A percentile compares a stretch with the other conserved stretches of the same genome.
Conservation (phyloP, 306 rosid genomes). For the Astragalus membranaceus region DNA sequence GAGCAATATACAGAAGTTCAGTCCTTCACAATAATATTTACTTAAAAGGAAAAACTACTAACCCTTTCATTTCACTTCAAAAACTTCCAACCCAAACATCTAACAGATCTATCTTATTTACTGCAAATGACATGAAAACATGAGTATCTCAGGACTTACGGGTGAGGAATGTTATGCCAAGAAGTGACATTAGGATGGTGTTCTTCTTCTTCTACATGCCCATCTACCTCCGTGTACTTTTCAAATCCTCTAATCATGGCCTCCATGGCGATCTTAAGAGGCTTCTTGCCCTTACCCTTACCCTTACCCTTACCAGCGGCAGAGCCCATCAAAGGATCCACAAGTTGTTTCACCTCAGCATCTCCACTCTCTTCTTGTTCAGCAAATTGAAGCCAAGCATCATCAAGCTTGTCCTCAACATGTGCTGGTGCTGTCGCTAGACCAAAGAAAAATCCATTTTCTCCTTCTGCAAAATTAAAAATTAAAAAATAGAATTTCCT, state of each 20-base stretch:
- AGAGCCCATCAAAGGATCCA: constrained; percentile 58
- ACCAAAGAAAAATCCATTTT: constrained; percentile 73
- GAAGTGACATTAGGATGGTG: constrained; percentile 70
- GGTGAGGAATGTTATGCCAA: constrained; percentile 91
- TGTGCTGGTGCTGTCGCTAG: constrained; percentile 96
- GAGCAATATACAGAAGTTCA: background rate
- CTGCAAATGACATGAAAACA: constrained; percentile 1
- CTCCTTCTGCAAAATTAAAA: constrained; percentile 44
- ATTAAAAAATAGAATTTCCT: background rate
- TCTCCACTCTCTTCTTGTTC: constrained; percentile 42
- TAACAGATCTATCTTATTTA: background rate
- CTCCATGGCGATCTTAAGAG: constrained; percentile 83
- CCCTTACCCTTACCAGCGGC: no score
- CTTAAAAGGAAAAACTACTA: background rate
- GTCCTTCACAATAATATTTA: background rate
- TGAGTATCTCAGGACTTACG: constrained; percentile 43
- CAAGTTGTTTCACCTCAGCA: constrained; percentile 29
- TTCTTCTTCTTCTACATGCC: constrained; percentile 25
- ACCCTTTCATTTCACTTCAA: background rate
- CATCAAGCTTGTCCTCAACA: constrained; percentile 82
- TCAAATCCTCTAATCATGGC: constrained; percentile 83
- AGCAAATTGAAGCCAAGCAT: constrained; percentile 95
- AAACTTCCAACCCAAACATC: background rate
- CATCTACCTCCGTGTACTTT: constrained; percentile 50
- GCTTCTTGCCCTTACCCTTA: constrained; percentile 48